Evolutionary conservation across 768 basidiomycete genomes (phyloP), one percentile per base, ranked within the genome.

Genomic region (Ramaria sp.): DNA sequence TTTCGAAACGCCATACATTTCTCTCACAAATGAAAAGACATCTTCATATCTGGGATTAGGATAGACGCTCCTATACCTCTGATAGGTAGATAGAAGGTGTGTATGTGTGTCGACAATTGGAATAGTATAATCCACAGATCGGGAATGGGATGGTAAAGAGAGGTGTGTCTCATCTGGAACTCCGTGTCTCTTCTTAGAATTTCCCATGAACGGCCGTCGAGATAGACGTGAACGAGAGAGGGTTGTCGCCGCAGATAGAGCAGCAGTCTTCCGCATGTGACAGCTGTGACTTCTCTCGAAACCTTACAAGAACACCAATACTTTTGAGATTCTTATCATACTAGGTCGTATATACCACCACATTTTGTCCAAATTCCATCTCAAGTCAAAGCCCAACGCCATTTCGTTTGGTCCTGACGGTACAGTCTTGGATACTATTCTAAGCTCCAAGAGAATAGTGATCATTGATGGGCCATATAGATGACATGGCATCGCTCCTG

Each of bases 31-130:
- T 37, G 84, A 85, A 63, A 73, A 78, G n/a, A 87, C 70, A n/a
- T 72, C 74, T 8, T 68, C 61, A 59, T 76, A 73, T 51, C 71
- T 71, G 0, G 79, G 81, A 0, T 73, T 65, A 24, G 75, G 78
- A 65, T 90, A 93, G 52, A 78, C 79, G 36, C 61, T 63, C 28
- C 73, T 71, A 64, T 91, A 92, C 16, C 71, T 61, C 0, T 73
- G 71, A 60, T 77, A 92, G 0, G 89, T 93, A 0, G 84, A 78
- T 8, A 82, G 72, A n/a, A 92, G 70, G 61, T 92, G 90, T 0
- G 87, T 88, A 68, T 93, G 90, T 0, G 89, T 92, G 68, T 93
- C 90, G 16, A 91, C 72, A 60, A 92, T 78, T 2, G 74, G 68
- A 2, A 59, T 62, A 18, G 60, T 18, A 4, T 18, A 7, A 13